A percentile compares a stretch with the other conserved stretches of the same genome.
Conservation (phyloP, 2,329 filamentous ascomycete species). For the Xylaria sp. region DNA sequence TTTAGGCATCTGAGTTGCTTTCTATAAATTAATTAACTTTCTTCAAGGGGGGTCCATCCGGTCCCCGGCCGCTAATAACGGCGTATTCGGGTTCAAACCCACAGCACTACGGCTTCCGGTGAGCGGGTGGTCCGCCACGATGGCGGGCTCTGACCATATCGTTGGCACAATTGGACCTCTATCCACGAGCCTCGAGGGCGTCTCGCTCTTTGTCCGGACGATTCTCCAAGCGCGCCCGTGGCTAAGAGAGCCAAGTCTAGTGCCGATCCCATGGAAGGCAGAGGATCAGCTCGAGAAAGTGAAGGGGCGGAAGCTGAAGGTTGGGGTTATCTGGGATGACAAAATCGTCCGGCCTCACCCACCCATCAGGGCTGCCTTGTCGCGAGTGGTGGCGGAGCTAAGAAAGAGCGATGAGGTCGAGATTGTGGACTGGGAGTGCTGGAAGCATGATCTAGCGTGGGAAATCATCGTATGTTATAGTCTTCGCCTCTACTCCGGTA, state of each 20-base stretch:
- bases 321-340: constrained; percentile 71
- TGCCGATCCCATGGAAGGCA: constrained; percentile 43
- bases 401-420: constrained; percentile 61
- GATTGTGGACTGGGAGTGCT: constrained; percentile 65
- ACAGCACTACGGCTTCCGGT: constrained; percentile 57
- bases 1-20: no score
- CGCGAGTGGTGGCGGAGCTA: constrained; percentile 64
- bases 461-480: constrained; percentile 53
- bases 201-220: constrained; percentile 56
- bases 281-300: constrained; percentile 14
- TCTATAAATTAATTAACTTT: no score
- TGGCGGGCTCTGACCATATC: constrained; percentile 55
- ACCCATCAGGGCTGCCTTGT: constrained; percentile 66
- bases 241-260: constrained; percentile 43
- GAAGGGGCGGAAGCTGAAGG: constrained; percentile 59
- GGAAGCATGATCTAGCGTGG: constrained; percentile 63
- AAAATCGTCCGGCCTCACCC: constrained; percentile 70
- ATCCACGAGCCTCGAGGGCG: constrained; percentile 62
- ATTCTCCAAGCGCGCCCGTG: constrained; percentile 47
- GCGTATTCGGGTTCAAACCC: constrained; percentile 58
- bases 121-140: constrained; percentile 52
- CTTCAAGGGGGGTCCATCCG: constrained; percentile 62
- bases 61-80: constrained; percentile 59
- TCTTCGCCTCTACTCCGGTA: constrained; percentile 46
- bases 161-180: constrained; percentile 62